These are phyloP conservation scores for Sequoia sempervirens DNA, from an alignment of 75 land plant genomes.

Conservation along the genomic window DNA sequence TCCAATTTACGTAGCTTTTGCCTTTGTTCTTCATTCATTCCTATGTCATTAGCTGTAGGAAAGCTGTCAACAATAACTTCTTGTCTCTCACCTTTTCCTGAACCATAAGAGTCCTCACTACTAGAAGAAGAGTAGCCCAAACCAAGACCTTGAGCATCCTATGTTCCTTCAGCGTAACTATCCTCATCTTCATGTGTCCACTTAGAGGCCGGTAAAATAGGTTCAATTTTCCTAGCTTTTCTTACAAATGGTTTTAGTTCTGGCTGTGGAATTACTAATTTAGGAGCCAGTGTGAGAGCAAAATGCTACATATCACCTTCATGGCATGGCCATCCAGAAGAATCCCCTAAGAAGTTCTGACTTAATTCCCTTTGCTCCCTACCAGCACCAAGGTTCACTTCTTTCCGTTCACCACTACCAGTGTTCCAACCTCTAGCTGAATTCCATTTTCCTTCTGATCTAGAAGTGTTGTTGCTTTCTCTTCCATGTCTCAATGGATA, in stretches of 20 bases:
- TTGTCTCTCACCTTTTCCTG: conserved; percentile 33
- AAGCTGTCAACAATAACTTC: conserved; percentile 37
- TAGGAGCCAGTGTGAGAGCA: conserved; percentile 22
- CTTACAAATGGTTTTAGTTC: conserved; percentile 45
- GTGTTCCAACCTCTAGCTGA: conserved; percentile 12
- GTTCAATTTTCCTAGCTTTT: conserved; percentile 53
- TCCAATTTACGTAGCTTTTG: conserved; percentile 87
- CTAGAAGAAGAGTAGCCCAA: conserved; percentile 87
- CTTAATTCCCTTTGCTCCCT: conserved; percentile 10
- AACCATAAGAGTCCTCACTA: conserved; percentile 51
- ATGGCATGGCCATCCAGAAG: conserved; percentile 32
- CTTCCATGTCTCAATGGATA: conserved; percentile 30
- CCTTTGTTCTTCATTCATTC: conserved; percentile 85
- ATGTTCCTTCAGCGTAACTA: conserved; percentile 63
- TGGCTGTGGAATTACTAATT: conserved; percentile 48
- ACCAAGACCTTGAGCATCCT: conserved; percentile 43
- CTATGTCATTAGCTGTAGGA: conserved; percentile 38
- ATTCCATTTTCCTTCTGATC: conserved; percentile 16
- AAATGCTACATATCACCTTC: conserved; percentile 3
- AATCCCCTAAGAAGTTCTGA: conserved; percentile 10
- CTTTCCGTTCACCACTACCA: conserved; percentile 29
- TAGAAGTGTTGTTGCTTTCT: conserved; percentile 6
- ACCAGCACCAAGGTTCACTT: conserved; percentile 23
- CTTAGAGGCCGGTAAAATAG: conserved; percentile 80
- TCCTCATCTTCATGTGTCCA: conserved; percentile 89